phyloP scores from a whole-genome alignment of 1,284 basidiomycete species.

The Ganoderma multipileum region DNA sequence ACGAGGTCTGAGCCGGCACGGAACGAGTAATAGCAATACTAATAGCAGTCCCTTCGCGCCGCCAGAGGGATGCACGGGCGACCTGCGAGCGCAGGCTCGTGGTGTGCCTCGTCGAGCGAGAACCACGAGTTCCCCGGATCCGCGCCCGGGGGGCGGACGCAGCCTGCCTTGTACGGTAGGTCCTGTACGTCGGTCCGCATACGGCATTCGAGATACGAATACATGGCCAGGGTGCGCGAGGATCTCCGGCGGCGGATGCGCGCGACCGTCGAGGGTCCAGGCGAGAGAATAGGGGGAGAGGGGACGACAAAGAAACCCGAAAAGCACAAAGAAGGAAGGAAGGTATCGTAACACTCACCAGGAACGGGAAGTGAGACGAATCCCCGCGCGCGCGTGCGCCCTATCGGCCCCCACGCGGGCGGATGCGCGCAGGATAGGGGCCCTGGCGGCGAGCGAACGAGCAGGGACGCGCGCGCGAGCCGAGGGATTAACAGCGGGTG shows the following conservation, averaged over 20 bases:
- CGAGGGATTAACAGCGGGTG: conserved; percentile 3
- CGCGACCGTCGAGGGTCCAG: neutral
- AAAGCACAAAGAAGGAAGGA: neutral
- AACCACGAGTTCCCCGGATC: neutral
- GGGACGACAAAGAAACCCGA: neutral
- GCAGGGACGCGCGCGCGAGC: neutral
- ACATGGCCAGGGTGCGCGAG: neutral
- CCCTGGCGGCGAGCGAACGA: neutral
- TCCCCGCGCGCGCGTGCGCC: neutral
- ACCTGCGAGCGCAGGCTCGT: neutral
- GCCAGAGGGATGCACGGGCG: neutral
- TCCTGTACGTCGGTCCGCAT: no score
- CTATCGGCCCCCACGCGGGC: neutral
- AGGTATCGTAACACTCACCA: neutral
- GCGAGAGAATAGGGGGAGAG: neutral
- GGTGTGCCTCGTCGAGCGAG: neutral
- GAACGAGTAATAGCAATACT: neutral
- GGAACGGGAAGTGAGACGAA: neutral
- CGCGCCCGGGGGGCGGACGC: neutral
- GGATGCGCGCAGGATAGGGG: neutral
- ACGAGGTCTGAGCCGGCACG: neutral
- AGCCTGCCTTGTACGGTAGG: neutral
- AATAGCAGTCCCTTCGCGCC: no score
- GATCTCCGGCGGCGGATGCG: conserved; percentile 2
- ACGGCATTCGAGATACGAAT: neutral